phyloP scores from a whole-genome alignment of 768 basidiomycete genomes.

The Mycena rosella region DNA sequence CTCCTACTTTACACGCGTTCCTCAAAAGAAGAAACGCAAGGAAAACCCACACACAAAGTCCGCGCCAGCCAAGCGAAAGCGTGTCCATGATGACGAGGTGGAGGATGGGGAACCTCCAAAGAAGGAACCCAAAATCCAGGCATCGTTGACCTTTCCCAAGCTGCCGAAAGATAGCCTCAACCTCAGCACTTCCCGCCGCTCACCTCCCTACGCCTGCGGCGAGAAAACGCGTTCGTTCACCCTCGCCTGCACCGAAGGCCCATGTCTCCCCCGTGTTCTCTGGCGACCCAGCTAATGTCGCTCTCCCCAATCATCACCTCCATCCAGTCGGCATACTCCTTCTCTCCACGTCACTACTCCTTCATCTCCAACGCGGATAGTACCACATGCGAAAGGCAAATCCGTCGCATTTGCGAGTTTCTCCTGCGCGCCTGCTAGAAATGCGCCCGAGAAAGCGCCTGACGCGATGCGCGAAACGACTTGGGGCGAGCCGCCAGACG shows the following conservation, averaged over 20 bases:
- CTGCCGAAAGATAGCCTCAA: not conserved
- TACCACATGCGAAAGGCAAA: not conserved
- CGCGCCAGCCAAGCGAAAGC: constrained; percentile 25
- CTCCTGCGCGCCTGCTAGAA: not conserved
- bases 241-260: not conserved
- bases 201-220: no score
- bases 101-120: not conserved
- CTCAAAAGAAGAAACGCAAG: constrained; percentile 24
- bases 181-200: not conserved
- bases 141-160: constrained; percentile 14
- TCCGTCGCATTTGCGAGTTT: constrained; percentile 14
- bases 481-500: not conserved
- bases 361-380: not conserved
- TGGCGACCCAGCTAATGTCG: not conserved
- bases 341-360: not conserved
- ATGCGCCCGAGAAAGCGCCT: not conserved
- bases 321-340: not conserved
- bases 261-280: not conserved
- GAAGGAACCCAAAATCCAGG: constrained; percentile 7
- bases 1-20: constrained; percentile 33
- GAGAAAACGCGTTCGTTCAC: no score
- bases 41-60: constrained; percentile 9
- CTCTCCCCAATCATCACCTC: not conserved
- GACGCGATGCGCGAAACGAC: no score
- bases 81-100: constrained; percentile 4